Evolutionary conservation across 371 early-diverging fungal species (phyloP).

Genomic region (Lichtheimia ramosa): DNA sequence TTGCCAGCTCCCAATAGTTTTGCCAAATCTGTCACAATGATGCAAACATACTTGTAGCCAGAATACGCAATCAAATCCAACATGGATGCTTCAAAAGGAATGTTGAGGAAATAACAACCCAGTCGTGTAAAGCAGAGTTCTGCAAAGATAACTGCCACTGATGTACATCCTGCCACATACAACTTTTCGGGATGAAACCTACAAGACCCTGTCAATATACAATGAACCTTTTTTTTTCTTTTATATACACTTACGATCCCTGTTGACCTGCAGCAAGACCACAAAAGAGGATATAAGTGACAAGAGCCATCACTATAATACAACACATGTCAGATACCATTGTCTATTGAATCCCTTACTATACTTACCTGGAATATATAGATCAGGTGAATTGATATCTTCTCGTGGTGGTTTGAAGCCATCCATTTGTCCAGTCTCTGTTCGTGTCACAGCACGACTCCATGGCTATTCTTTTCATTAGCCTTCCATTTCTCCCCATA

Average conservation of each 20-base stretch:
- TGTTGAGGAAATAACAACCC: constrained; percentile 88
- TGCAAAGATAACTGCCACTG: constrained; percentile 78
- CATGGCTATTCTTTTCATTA: constrained; percentile 56
- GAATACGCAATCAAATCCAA: constrained; percentile 88
- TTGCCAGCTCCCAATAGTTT: constrained; percentile 48
- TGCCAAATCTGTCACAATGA: constrained; percentile 59
- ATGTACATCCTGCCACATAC: constrained; percentile 86
- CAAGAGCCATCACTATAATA: constrained; percentile 81
- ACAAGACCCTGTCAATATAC: not conserved
- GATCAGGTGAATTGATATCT: constrained; percentile 94
- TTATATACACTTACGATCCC: constrained; percentile 43
- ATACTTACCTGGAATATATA: constrained; percentile 89
- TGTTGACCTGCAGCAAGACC: constrained; percentile 75
- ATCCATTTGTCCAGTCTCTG: constrained; percentile 84
- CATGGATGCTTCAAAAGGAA: constrained; percentile 78
- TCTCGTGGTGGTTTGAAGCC: constrained; percentile 88
- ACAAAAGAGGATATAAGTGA: constrained; percentile 90
- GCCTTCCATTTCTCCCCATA: not conserved
- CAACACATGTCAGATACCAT: too few species aligned
- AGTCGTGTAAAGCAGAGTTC: constrained; percentile 84
- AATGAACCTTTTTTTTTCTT: too few species aligned
- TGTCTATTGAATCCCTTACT: not conserved
- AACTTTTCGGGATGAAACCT: constrained; percentile 92
- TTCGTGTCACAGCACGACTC: constrained; percentile 75
- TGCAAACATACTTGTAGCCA: constrained; percentile 96